Evolutionary conservation across 169 alveolate genomes (phyloP), one percentile per base, ranked within the genome.

Genomic region (Plasmodium malariae): DNA sequence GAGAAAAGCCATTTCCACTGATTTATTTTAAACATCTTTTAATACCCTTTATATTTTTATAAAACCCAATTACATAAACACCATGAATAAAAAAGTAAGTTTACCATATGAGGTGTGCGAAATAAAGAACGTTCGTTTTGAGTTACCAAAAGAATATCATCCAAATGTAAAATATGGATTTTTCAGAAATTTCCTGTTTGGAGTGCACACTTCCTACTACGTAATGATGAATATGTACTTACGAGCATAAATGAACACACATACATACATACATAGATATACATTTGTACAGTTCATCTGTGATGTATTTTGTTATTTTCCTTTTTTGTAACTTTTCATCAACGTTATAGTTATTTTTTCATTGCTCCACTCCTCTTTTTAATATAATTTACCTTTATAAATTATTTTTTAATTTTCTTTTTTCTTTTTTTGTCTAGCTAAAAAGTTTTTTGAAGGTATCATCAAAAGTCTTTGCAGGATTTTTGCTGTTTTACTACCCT

Each of bases 91-190:
- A 40, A 86, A 70, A 86, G 55, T 65, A 21, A 70, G 59, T 57
- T 12, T 69, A 49, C 87, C 92, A n/a, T 86, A 86, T 49, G 70
- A 86, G 28, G 45, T 55, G 19, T 70, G 57, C 49, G 92, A 86
- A 57, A 32, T 86, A 45, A 86, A 32, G 57, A 55, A 57, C 30
- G 51, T 40, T 7, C 14, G 43, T 48, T 86, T 86, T 68, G 71
- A 86, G 55, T 48, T 86, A 28, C 92, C 92, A 9, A 86, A 86
- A 51, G 92, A 86, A 17, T 86, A 21, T 57, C 86, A 70, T 21
- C 86, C 92, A 62, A 86, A 86, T 86, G 92, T 86, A 21, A 86
- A 86, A 70, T 86, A 86, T 34, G 92, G 92, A 9, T 86, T 86
- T 72, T 32, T 86, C 37, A 62, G 92, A 40, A 86, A 86, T 67